Conservation (phyloP, 371 early-diverging fungal genomes). For the Mycotypha africana region DNA sequence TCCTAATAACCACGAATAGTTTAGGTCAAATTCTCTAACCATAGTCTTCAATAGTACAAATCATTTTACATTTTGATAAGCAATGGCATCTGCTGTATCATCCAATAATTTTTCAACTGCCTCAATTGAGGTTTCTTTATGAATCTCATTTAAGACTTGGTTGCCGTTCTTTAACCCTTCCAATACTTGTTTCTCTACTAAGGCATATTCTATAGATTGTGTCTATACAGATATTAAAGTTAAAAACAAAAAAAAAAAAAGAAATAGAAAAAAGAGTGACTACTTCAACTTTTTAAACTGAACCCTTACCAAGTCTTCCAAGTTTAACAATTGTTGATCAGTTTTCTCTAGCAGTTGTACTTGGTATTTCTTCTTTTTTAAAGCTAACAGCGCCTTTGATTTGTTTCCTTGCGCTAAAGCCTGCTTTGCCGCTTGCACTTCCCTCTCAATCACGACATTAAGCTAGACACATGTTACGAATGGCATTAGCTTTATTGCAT, state of each 20-base stretch:
- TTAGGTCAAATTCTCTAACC: too few species aligned
- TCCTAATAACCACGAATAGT: too few species aligned
- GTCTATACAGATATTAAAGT: too few species aligned
- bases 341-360: slow-evolving; percentile 80
- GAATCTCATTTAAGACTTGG: slow-evolving; percentile 79
- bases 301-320: slow-evolving; percentile 77
- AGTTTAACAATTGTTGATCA: slow-evolving; percentile 77
- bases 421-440: slow-evolving; percentile 58
- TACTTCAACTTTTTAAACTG: neutral
- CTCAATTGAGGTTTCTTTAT: slow-evolving; percentile 90
- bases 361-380: slow-evolving; percentile 94
- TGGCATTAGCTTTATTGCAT: too few species aligned
- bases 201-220: slow-evolving; percentile 83
- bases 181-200: slow-evolving; percentile 86
- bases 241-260: too few species aligned
- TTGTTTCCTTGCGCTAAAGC: slow-evolving; percentile 71
- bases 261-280: neutral
- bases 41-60: too few species aligned
- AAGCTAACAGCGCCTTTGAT: slow-evolving; percentile 78
- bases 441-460: slow-evolving; percentile 57
- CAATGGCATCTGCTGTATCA: slow-evolving; percentile 93
- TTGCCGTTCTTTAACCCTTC: slow-evolving; percentile 83
- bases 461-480: too few species aligned
- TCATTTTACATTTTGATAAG: slow-evolving; percentile 77
- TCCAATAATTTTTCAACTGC: slow-evolving; percentile 90